Conservation (phyloP, 345 rosid genomes). For the Populus tremula region DNA sequence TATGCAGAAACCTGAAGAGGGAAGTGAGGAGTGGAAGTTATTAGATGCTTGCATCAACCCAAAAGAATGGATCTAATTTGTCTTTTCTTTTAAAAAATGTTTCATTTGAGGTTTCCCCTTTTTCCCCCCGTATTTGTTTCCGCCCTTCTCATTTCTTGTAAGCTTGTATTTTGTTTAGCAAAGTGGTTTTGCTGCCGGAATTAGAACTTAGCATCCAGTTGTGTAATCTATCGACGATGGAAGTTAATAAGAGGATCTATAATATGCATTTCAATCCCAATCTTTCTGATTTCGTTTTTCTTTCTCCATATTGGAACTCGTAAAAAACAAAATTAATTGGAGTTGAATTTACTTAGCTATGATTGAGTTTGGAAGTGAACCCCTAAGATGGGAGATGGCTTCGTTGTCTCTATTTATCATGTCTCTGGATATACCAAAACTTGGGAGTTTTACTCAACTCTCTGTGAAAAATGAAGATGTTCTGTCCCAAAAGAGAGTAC, state of each 20-base stretch:
- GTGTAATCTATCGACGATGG: neutral
- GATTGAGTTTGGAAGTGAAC: too few relatives aligned
- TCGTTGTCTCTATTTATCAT: too few relatives aligned
- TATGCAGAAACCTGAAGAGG: conserved; percentile 84
- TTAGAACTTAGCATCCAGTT: neutral
- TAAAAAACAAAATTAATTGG: too few relatives aligned
- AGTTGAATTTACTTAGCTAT: too few relatives aligned
- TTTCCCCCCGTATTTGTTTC: too few relatives aligned
- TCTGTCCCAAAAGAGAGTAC: too few relatives aligned
- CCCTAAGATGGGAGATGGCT: too few relatives aligned
- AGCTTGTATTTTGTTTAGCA: neutral
- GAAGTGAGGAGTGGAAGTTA: conserved; percentile 95
- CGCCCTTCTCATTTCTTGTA: neutral
- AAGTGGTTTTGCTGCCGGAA: neutral
- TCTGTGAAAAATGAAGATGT: too few relatives aligned
- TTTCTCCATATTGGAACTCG: too few relatives aligned
- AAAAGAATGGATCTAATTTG: conserved; percentile 70
- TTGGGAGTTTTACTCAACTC: too few relatives aligned
- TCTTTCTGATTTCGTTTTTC: too few relatives aligned
- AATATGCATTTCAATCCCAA: neutral
- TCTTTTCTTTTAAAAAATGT: neutral
- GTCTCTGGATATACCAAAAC: too few relatives aligned
- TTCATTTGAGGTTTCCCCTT: neutral
- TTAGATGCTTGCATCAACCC: conserved; percentile 97
- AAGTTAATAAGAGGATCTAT: neutral